These are phyloP conservation scores for Aspergillus pseudoglaucus DNA, from an alignment of 2,329 filamentous ascomycete genomes.

Conservation along the genomic window DNA sequence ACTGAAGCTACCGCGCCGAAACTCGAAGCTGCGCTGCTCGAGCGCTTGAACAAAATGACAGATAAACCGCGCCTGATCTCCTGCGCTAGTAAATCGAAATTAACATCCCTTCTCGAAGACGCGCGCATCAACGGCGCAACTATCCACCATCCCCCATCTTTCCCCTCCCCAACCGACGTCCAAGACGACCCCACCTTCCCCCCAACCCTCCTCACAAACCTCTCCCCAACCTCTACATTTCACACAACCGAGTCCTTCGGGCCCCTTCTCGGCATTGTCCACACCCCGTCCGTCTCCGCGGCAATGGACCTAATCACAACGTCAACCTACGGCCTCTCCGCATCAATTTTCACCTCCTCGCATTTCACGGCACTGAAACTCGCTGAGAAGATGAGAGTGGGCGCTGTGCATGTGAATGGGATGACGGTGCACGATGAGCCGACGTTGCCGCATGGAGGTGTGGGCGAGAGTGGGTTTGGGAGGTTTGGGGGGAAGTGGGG, in stretches of 20 bases:
- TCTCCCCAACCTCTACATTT: constrained; percentile 5
- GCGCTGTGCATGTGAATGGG: constrained; percentile 22
- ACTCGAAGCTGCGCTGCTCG: neutral
- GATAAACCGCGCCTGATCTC: neutral
- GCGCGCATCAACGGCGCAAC: constrained; percentile 49
- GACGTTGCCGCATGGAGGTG: constrained; percentile 56
- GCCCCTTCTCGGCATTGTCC: constrained; percentile 17
- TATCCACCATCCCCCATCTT: constrained; percentile 16
- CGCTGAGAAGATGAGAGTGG: constrained; percentile 16
- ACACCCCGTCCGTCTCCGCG: constrained; percentile 17
- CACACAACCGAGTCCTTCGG: constrained; percentile 24
- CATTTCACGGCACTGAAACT: constrained; percentile 20
- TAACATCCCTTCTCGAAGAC: constrained; percentile 39
- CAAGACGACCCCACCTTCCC: neutral
- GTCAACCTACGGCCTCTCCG: constrained; percentile 22
- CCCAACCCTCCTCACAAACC: neutral
- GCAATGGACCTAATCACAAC: constrained; percentile 15
- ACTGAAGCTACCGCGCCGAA: constrained; percentile 39
- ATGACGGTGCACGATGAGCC: constrained; percentile 22
- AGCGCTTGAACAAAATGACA: neutral
- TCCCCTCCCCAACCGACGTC: neutral
- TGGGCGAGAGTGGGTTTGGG: constrained; percentile 55
- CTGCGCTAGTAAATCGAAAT: neutral
- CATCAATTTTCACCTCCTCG: constrained; percentile 19
- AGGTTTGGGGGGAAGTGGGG: constrained; percentile 48